Evolutionary conservation across 352 stramenopile species (phyloP).

Genomic region (Pythium angustatum): DNA sequence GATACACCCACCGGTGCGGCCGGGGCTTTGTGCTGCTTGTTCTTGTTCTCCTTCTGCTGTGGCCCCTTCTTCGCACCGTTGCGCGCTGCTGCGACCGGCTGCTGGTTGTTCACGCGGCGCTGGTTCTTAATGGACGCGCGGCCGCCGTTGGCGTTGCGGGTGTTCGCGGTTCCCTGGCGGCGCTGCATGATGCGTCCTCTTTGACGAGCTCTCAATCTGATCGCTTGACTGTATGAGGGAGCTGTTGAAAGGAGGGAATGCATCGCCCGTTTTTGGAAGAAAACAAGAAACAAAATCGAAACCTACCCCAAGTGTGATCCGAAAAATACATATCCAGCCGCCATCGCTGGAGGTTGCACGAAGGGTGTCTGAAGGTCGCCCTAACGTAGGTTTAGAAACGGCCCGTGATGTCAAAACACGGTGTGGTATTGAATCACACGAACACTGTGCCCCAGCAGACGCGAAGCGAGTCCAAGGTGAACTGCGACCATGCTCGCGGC

Average conservation of each 20-base stretch:
- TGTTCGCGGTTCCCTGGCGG: slow-evolving; percentile 17
- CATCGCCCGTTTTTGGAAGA: too few species aligned
- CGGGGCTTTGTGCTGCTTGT: slow-evolving; percentile 29
- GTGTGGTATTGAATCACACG: too few species aligned
- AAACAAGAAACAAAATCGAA: slow-evolving; percentile 4
- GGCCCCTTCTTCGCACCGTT: slow-evolving; percentile 29
- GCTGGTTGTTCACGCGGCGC: slow-evolving; percentile 50
- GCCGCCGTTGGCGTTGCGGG: slow-evolving; percentile 16
- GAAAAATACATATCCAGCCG: slow-evolving; percentile 11
- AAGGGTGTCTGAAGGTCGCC: slow-evolving; percentile 28
- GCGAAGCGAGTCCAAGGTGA: too few species aligned
- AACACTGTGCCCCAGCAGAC: too few species aligned
- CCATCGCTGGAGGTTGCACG: slow-evolving; percentile 1
- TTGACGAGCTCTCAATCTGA: background rate
- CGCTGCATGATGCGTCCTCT: slow-evolving; percentile 16
- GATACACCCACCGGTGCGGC: slow-evolving; percentile 60
- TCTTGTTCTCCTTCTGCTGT: slow-evolving; percentile 26
- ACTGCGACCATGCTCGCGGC: slow-evolving; percentile 12
- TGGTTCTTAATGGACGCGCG: slow-evolving; percentile 60
- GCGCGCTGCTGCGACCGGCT: background rate
- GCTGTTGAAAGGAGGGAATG: too few species aligned
- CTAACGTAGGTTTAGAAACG: background rate
- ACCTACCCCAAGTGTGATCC: too few species aligned
- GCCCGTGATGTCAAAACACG: slow-evolving; percentile 12
- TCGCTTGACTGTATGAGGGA: too few species aligned